These are phyloP conservation scores for Stylonectria norvegica DNA, from an alignment of 2,329 filamentous ascomycete species.

Conservation along the genomic window DNA sequence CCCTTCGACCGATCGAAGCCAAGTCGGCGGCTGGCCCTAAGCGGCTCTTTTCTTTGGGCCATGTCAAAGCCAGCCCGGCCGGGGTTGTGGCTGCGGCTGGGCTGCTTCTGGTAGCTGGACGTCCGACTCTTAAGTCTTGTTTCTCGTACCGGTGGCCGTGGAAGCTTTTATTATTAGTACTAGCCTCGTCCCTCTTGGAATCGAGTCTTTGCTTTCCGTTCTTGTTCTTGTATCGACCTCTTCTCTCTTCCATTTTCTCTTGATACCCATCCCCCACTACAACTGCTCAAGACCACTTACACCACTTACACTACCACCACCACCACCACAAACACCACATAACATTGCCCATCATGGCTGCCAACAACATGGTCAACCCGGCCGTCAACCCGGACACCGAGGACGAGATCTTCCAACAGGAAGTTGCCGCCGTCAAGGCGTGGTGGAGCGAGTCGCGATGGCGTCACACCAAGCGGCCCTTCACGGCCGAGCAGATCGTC, in stretches of 20 bases:
- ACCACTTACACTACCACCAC: background rate
- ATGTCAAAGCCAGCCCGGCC: too few species aligned
- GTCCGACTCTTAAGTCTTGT: background rate
- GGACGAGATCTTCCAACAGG: conserved; percentile 69
- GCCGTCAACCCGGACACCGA: conserved; percentile 55
- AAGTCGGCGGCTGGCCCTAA: too few species aligned
- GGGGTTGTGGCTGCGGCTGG: too few species aligned
- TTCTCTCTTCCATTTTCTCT: background rate
- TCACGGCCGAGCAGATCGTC: conserved; percentile 95
- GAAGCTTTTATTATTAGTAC: too few species aligned
- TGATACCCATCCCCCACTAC: background rate
- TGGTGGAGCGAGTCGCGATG: conserved; percentile 95
- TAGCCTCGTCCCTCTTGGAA: too few species aligned
- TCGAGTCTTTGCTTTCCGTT: background rate
- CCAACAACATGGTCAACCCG: conserved; percentile 59
- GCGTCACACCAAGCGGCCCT: conserved; percentile 87
- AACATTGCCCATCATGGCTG: conserved; percentile 46
- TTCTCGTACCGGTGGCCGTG: too few species aligned
- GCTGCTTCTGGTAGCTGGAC: too few species aligned
- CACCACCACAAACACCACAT: conserved; percentile 5
- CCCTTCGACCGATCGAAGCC: too few species aligned
- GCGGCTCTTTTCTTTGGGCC: too few species aligned
- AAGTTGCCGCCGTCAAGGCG: conserved; percentile 83
- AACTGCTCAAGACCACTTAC: background rate
- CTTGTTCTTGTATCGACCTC: background rate